phyloP scores from a whole-genome alignment of 352 stramenopile genomes.

The Phytophthora tubulina region DNA sequence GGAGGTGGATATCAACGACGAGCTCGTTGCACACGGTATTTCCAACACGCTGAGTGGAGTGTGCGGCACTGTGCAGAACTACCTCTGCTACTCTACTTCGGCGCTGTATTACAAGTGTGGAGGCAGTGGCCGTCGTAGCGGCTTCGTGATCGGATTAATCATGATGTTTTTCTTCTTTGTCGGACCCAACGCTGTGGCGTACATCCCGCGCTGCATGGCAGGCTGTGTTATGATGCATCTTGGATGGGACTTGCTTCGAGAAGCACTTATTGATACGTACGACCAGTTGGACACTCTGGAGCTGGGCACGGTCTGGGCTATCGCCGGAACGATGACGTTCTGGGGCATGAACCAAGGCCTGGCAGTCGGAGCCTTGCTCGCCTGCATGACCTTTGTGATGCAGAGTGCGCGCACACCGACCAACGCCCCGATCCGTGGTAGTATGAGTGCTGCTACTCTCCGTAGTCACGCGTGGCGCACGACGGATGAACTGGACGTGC shows the following conservation, averaged over 20 bases:
- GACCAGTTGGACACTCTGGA: constrained; percentile 92
- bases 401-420: constrained; percentile 87
- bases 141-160: constrained; percentile 67
- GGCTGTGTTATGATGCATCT: constrained; percentile 94
- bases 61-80: constrained; percentile 92
- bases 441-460: constrained; percentile 92
- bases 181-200: constrained; percentile 84
- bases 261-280: constrained; percentile 91
- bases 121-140: constrained; percentile 72
- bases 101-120: constrained; percentile 92
- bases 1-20: constrained; percentile 94
- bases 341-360: constrained; percentile 94
- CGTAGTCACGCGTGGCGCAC: constrained; percentile 79
- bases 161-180: constrained; percentile 92
- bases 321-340: constrained; percentile 92
- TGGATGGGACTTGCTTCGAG: constrained; percentile 89
- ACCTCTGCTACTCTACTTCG: constrained; percentile 90
- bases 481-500: constrained; percentile 83
- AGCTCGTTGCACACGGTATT: constrained; percentile 93
- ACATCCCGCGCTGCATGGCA: constrained; percentile 93
- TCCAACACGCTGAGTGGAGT: constrained; percentile 91
- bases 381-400: constrained; percentile 92
- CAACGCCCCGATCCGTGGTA: constrained; percentile 90
- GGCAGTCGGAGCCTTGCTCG: constrained; percentile 87
- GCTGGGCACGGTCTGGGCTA: constrained; percentile 92